Conservation (phyloP, 306 rosid species). For the Prinsepia uniflora region DNA sequence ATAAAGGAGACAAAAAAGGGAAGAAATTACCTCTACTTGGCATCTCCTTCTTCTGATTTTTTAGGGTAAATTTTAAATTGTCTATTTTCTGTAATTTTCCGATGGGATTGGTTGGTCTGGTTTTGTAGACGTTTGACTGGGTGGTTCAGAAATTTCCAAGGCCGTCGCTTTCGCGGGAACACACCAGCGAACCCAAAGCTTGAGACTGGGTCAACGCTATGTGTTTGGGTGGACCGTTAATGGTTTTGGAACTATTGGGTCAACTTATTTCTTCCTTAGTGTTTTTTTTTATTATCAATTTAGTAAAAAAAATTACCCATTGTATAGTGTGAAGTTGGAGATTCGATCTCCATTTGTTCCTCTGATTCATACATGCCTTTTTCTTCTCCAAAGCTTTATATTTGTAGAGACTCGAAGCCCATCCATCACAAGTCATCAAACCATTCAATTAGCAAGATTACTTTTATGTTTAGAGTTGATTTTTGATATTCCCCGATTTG, state of each 20-base stretch:
- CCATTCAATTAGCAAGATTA: no score
- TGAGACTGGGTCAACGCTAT: background rate
- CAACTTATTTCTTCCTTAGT: background rate
- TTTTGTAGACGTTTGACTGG: background rate
- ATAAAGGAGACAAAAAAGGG: background rate
- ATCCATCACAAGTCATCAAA: no score
- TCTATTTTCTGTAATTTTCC: background rate
- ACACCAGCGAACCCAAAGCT: background rate
- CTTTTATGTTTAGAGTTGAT: no score
- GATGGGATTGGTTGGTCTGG: background rate
- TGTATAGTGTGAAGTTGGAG: no score
- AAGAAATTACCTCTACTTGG: background rate
- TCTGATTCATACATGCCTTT: no score
- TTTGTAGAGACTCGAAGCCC: no score
- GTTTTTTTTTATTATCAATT: no score
- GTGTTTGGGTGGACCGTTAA: background rate
- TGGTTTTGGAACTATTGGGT: background rate
- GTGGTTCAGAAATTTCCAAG: conserved; percentile 5
- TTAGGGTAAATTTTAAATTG: background rate
- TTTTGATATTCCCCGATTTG: no score
- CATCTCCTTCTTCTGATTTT: background rate
- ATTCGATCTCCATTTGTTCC: no score
- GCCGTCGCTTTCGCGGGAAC: background rate
- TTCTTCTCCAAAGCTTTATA: no score
- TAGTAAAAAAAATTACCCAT: no score